Base-by-base conservation (phyloP, 768 basidiomycete species). In the Gymnopilus junonius region DNA sequence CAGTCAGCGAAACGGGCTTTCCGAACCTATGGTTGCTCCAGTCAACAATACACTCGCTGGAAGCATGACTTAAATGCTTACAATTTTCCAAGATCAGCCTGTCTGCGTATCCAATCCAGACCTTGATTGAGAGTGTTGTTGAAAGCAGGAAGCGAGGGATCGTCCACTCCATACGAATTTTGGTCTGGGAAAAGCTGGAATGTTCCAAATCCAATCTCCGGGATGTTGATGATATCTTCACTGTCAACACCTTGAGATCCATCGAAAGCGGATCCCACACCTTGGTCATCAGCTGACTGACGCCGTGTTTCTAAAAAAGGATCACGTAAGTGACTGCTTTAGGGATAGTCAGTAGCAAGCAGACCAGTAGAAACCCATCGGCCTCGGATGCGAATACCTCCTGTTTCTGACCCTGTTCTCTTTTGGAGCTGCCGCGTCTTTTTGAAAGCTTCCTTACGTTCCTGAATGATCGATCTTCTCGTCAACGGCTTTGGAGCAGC, bases 151-250 rank as follows among this genome's bases (percentile, higher is more conserved):
- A 85, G 71, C 62, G 76, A 79, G 15, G 85, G 82, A 70, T 88
- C 85, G 27, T 72, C 67, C 23, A 79, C 61, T 31, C 75, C 83
- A 66, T 89, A 90, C 37, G 73, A 70, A 63, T 85, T 80, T 71
- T 91, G 90, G 68, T 91, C 88, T 20, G 90, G 89, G 81, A 90
- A 90, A 25, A 89, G 65, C 61, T 85, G 87, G 80, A 88, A 88
- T 17, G 85, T 79, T 32, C 80, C 75, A 66, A 88, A 89, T 6
- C 81, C 83, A 63, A 91, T 84, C 11, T 82, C 40, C 0, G 85
- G 85, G 60, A 87, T 86, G 64, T 74, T 84, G 58, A 80, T 63
- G 55, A 91, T 87, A 63, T 90, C 89, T 66, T 87, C 84, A 59
- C 83, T 85, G 70, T 91, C 89, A 20, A 90, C 86, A 34, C 88